These are phyloP conservation scores for Poa annua DNA, from an alignment of 176 grass and related monocot species.

Conservation along the genomic window DNA sequence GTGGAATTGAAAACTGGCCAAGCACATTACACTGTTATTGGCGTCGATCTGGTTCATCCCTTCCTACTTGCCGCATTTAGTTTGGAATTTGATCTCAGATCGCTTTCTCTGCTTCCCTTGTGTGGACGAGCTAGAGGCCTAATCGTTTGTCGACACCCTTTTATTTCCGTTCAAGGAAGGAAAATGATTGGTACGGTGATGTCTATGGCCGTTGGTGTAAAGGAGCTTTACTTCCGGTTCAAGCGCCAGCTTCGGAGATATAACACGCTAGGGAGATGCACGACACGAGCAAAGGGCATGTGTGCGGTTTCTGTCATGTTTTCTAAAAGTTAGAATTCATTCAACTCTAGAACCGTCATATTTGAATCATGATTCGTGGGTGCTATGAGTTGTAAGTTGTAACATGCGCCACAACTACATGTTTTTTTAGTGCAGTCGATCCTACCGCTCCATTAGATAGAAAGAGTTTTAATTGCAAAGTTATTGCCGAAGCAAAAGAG, in stretches of 20 bases:
- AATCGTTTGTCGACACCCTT: not conserved
- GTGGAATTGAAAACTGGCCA: not conserved
- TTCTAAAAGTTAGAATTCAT: too few species aligned
- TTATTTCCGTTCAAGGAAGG: not conserved
- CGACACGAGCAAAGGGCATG: too few species aligned
- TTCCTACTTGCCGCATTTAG: not conserved
- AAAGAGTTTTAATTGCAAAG: too few species aligned
- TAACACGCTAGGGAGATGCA: too few species aligned
- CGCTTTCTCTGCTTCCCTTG: not conserved
- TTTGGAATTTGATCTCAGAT: not conserved
- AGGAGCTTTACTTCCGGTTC: conserved; percentile 23
- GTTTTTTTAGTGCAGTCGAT: too few species aligned
- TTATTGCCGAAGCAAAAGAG: too few species aligned
- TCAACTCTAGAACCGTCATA: too few species aligned
- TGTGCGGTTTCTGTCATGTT: too few species aligned
- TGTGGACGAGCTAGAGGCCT: not conserved
- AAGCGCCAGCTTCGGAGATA: not conserved
- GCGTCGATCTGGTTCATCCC: not conserved
- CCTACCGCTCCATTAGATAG: too few species aligned
- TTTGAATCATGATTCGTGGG: too few species aligned
- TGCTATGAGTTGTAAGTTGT: too few species aligned
- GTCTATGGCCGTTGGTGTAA: not conserved
- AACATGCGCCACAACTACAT: too few species aligned
- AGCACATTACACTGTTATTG: not conserved
- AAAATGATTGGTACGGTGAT: not conserved